Evolutionary conservation across 1,284 basidiomycete genomes (phyloP).

Genomic region (Exsudoporus floridanus): DNA sequence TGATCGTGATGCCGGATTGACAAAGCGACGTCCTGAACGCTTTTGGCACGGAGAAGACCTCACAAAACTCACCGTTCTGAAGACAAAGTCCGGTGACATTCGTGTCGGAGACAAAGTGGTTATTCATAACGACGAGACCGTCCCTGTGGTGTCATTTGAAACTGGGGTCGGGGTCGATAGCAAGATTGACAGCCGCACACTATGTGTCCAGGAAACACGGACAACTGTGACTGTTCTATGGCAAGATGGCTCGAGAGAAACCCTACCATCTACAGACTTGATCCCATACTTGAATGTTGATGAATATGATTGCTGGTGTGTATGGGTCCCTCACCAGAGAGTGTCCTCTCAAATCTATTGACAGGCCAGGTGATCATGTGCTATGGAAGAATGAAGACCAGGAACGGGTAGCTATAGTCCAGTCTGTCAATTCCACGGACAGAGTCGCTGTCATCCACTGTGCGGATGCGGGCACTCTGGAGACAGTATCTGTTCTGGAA

Average conservation of each 20-base stretch:
- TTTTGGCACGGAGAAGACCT: constrained; percentile 76
- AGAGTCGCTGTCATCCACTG: constrained; percentile 68
- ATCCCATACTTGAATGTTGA: constrained; percentile 84
- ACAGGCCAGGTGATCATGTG: constrained; percentile 88
- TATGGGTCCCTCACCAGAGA: constrained; percentile 9
- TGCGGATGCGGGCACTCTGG: constrained; percentile 50
- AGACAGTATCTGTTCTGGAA: constrained; percentile 82
- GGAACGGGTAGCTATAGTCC: constrained; percentile 72
- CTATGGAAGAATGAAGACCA: constrained; percentile 79
- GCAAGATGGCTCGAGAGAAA: constrained; percentile 79
- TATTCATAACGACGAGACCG: constrained; percentile 46
- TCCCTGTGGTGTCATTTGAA: constrained; percentile 59
- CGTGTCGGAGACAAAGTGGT: constrained; percentile 67
- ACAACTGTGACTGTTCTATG: constrained; percentile 77
- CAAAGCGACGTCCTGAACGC: constrained; percentile 63
- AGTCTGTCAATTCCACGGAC: constrained; percentile 71
- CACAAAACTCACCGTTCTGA: constrained; percentile 63
- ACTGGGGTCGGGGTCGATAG: constrained; percentile 45
- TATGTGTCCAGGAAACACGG: constrained; percentile 68
- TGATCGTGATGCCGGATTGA: constrained; percentile 51
- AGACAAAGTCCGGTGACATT: constrained; percentile 63
- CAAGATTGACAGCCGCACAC: constrained; percentile 52
- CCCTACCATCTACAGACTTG: constrained; percentile 59
- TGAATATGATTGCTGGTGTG: constrained; percentile 83
- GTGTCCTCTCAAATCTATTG: constrained; percentile 9